Base-by-base conservation (phyloP, 768 basidiomycete species). In the Tylopilus felleus region DNA sequence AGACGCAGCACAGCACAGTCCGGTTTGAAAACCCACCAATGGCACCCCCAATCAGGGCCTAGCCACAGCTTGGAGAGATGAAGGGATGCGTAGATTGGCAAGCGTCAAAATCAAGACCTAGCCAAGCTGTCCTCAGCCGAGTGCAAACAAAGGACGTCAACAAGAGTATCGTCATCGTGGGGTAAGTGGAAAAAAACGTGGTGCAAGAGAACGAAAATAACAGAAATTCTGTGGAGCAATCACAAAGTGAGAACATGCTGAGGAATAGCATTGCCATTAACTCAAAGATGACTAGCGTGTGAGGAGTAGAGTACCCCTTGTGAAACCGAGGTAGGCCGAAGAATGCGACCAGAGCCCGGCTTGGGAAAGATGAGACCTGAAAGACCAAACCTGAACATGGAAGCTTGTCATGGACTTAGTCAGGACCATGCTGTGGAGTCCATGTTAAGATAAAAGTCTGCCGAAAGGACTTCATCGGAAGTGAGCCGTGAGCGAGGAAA, bases 1-100 rank as follows among this genome's bases (percentile, higher is more conserved):
- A 63, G 49, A 59, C 41, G 59, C 47, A 59, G 63, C 66, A 68
- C 63, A 65, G 67, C 67, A 65, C n/a, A 28, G 36, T 33, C 53
- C 47, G 55, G 47, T 57, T 60, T 62, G 58, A 49, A 51, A 55
- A 57, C 44, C 52, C 53, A 51, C 52, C 52, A 28, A 43, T 45
- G 55, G n/a, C 23, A 33, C 28, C 56, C 51, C 42, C 43, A 29
- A 35, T 52, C 47, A 58, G 42, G 39, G 49, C 58, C 45, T 33
- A 60, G 59, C 49, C 60, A 67, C 60, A 65, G 58, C 56, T 59
- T 57, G 58, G 53, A 35, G 39, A 53, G 49, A 56, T 48, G 52
- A 60, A 56, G 33, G 31, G 36, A 57, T 55, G 31, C 17, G 49
- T 41, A 46, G 36, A 54, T 58, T 52, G 51, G 40, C 16, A 27